Base-by-base conservation (phyloP, 768 basidiomycete genomes). In the Boletus subcaerulescens region DNA sequence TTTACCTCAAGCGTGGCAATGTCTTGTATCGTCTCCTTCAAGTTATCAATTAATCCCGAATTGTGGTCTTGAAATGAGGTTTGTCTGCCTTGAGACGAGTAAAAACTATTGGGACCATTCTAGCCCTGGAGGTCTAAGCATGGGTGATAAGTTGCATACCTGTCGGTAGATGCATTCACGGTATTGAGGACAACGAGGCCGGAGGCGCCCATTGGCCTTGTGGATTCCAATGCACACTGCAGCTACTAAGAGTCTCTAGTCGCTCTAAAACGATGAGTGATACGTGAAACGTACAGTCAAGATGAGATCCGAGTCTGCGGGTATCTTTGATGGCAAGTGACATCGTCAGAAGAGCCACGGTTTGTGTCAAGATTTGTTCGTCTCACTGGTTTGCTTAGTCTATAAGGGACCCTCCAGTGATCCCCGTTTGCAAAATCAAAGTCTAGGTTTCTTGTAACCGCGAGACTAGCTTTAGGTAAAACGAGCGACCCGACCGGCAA, bases 41-140 rank as follows among this genome's bases (percentile, higher is more conserved):
- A 69, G 39, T 77, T 69, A 46, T 81, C 76, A 48, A 91, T 81
- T 51, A 92, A 78, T 62, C 76, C 71, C 32, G 74, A 74, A 66
- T 92, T 93, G 65, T 81, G 75, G 70, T 92, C 90, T 35, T 82
- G 82, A 65, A 92, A 92, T 5, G 87, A 87, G 3, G 89, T 91
- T 61, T 84, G 83, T 59, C 91, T 80, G 43, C 91, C 91, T 73
- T 92, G 91, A 13, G 89, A 91, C 46, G 89, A 90, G 73, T 92
- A 92, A 73, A 91, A 91, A 66, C 89, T 91, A 58, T 24, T 41
- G 32, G 39, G 41, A 11, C 31, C 36, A 41, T 33, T 11, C 64
- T 24, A 66, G 53, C 17, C 47, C n/a, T 36, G n/a, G 45, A 40
- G n/a, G 35, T 45, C 14, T 33, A 20, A 43, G 20, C 12, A 42